These are phyloP conservation scores for Thuidium tamariscinum DNA, from an alignment of 225 moss, liverwort and hornwort genomes.

Conservation along the genomic window DNA sequence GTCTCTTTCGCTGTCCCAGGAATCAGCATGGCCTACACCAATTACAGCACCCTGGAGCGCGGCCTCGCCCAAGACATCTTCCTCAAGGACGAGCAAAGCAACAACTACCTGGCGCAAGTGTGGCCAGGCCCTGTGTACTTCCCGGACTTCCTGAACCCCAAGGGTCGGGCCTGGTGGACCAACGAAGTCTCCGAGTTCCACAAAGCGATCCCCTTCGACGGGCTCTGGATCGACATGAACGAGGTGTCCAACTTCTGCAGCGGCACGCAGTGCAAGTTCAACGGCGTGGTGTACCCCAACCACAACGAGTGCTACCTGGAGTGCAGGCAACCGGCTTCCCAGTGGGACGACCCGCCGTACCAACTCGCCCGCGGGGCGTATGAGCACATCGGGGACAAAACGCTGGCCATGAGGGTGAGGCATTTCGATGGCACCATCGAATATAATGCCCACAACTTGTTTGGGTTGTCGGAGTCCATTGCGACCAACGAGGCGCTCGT, in stretches of 20 bases:
- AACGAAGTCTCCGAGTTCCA: conserved; percentile 38
- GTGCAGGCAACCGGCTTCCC: conserved; percentile 20
- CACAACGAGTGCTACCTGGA: conserved; percentile 41
- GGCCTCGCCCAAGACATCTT: conserved; percentile 55
- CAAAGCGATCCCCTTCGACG: conserved; percentile 47
- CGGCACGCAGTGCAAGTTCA: conserved; percentile 41
- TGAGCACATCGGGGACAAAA: conserved; percentile 31
- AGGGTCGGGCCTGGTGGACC: conserved; percentile 29
- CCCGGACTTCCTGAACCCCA: conserved; percentile 60
- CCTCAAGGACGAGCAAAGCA: conserved; percentile 30
- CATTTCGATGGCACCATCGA: conserved; percentile 59
- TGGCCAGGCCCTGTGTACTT: conserved; percentile 90
- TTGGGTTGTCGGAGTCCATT: conserved; percentile 62
- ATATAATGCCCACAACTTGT: conserved; percentile 74
- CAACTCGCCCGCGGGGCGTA: conserved; percentile 34
- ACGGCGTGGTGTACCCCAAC: conserved; percentile 8
- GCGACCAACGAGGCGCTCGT: conserved; percentile 52
- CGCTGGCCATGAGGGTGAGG: conserved; percentile 32
- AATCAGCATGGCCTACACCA: conserved; percentile 45
- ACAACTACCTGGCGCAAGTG: conserved; percentile 62
- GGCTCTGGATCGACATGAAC: conserved; percentile 96
- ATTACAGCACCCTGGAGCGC: conserved; percentile 54
- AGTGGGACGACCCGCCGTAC: conserved; percentile 72
- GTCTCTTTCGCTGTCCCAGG: conserved; percentile 13
- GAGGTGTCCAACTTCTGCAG: conserved; percentile 84